Percentiles rank a stretch among this genome's conserved stretches.
Evolutionary conservation across 257 asterid genomes (phyloP).

Genomic region (Paraleonurus japonicus): DNA sequence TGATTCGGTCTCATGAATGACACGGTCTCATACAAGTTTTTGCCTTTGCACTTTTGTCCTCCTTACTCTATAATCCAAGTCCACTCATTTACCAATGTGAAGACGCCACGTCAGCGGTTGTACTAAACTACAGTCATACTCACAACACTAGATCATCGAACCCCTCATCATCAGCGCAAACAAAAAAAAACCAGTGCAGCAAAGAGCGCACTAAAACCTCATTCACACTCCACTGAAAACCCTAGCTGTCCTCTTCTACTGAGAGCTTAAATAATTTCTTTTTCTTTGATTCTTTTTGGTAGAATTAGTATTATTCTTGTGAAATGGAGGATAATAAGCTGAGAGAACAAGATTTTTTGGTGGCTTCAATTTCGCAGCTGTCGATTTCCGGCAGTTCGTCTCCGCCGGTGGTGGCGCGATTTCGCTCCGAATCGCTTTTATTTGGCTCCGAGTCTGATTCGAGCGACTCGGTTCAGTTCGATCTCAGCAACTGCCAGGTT

Average conservation of each 20-base stretch:
- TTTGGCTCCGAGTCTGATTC: conserved; percentile 52
- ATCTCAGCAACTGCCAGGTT: conserved; percentile 59
- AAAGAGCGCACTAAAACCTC: conserved; percentile 28
- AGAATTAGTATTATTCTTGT: not conserved
- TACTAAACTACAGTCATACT: not conserved
- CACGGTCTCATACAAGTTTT: too few relatives aligned
- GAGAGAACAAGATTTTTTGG: conserved; percentile 54
- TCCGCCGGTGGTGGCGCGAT: conserved; percentile 63
- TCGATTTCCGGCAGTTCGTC: conserved; percentile 55
- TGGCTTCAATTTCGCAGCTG: conserved; percentile 75
- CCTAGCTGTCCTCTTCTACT: conserved; percentile 36
- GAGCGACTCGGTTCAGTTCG: conserved; percentile 47
- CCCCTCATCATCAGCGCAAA: conserved; percentile 37
- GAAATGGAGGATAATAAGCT: conserved; percentile 46
- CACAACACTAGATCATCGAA: conserved; percentile 1
- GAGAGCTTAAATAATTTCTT: not conserved
- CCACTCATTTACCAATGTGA: conserved; percentile 4
- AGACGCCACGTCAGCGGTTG: conserved; percentile 28
- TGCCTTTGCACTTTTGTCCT: conserved; percentile 6
- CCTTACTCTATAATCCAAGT: not conserved
- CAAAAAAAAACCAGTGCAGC: conserved; percentile 29
- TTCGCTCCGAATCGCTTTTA: conserved; percentile 57
- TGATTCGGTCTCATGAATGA: too few relatives aligned
- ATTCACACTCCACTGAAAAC: conserved; percentile 38
- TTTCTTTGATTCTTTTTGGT: not conserved